phyloP scores from a whole-genome alignment of 2,329 filamentous ascomycete genomes.

The Ophiostoma perfectum region DNA sequence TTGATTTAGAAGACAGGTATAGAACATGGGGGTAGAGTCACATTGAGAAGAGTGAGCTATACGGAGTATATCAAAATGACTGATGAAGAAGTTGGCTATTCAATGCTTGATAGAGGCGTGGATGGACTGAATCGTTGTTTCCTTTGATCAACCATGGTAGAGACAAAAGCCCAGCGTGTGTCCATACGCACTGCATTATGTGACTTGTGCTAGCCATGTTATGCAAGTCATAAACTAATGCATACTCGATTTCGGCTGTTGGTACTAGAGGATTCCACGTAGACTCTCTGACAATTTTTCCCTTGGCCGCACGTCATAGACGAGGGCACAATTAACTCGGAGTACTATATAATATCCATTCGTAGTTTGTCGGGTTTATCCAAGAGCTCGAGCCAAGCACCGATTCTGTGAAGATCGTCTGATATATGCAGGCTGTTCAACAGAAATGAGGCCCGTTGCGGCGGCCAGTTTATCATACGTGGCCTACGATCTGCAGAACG shows the following conservation, averaged over 20 bases:
- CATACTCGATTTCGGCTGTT: constrained; percentile 15
- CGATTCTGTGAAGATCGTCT: constrained; percentile 14
- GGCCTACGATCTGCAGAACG: constrained; percentile 3
- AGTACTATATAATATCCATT: too few relatives aligned
- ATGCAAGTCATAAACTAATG: constrained; percentile 24
- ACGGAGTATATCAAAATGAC: neutral
- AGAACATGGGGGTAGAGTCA: neutral
- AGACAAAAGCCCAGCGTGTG: neutral
- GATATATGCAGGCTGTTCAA: constrained; percentile 18
- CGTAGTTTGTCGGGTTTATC: too few relatives aligned
- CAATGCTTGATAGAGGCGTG: neutral
- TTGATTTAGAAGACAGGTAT: neutral
- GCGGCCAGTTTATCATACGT: constrained; percentile 18
- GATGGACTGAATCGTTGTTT: neutral
- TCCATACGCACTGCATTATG: neutral
- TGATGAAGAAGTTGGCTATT: neutral
- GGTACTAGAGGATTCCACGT: neutral
- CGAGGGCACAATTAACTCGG: too few relatives aligned
- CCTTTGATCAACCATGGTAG: neutral
- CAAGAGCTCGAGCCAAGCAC: too few relatives aligned
- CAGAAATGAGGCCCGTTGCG: constrained; percentile 18
- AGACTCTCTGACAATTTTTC: neutral
- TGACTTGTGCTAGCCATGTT: constrained; percentile 8
- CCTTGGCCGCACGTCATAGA: too few relatives aligned
- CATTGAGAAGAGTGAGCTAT: neutral